Percentiles rank a stretch among this genome's conserved stretches.
phyloP scores from a whole-genome alignment of 306 rosid species.

The Vigna nakashimae region DNA sequence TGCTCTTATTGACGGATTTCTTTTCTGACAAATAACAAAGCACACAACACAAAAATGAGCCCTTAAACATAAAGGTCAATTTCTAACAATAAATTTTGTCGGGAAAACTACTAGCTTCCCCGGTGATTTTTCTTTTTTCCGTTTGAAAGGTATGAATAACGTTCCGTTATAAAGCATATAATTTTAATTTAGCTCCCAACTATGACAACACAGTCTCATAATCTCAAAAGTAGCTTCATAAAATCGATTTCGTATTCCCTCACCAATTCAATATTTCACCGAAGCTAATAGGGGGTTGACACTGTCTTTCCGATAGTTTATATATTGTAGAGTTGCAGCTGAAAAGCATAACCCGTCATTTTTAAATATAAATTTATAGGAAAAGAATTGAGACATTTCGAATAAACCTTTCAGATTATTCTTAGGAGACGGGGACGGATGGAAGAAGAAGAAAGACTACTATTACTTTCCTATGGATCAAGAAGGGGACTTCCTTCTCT shows the following conservation, averaged over 20 bases:
- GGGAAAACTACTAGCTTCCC: background rate
- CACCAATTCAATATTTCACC: conserved; percentile 30
- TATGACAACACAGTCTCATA: background rate
- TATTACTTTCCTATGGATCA: conserved; percentile 53
- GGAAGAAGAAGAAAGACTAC: conserved; percentile 8
- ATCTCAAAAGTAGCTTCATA: conserved; percentile 14
- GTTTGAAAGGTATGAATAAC: background rate
- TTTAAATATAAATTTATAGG: conserved; percentile 27
- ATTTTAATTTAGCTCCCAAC: background rate
- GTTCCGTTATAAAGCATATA: background rate
- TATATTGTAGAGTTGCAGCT: conserved; percentile 36
- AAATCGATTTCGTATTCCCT: conserved; percentile 28
- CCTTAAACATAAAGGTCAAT: background rate
- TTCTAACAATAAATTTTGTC: background rate
- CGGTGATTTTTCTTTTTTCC: background rate
- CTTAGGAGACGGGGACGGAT: background rate
- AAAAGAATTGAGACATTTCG: conserved; percentile 20
- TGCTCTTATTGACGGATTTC: background rate
- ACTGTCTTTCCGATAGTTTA: conserved; percentile 6
- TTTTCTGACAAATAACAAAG: background rate
- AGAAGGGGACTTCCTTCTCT: conserved; percentile 87
- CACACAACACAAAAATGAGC: background rate
- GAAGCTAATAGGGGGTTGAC: conserved; percentile 1
- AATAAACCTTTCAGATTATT: conserved; percentile 14
- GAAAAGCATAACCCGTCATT: conserved; percentile 28